Conservation (phyloP, 306 rosid genomes). For the Fagus crenata region DNA sequence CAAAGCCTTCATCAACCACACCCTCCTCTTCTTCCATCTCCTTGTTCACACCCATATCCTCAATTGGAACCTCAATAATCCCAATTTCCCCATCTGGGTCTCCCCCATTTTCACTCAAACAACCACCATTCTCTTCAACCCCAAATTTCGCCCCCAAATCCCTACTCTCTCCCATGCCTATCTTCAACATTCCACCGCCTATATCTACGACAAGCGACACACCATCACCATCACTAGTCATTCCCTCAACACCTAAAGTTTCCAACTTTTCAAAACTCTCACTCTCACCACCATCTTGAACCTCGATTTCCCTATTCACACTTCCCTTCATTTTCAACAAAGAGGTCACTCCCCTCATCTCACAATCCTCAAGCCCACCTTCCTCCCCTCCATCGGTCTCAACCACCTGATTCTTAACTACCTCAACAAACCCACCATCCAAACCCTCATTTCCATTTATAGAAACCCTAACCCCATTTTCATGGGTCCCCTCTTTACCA, state of each 20-base stretch:
- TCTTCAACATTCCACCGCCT: neutral
- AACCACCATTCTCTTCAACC: conserved; percentile 21
- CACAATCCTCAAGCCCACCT: conserved; percentile 40
- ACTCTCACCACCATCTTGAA: conserved; percentile 18
- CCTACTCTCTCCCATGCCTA: neutral
- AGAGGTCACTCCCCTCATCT: conserved; percentile 43
- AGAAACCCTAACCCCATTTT: conserved; percentile 35
- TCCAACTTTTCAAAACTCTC: conserved; percentile 34
- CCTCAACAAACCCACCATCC: conserved; percentile 26
- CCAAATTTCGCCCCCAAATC: conserved; percentile 9
- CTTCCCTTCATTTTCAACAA: conserved; percentile 43
- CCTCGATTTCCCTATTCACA: neutral
- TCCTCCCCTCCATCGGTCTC: conserved; percentile 33
- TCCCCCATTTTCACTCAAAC: conserved; percentile 24
- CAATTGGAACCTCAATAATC: conserved; percentile 41
- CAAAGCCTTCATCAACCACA: conserved; percentile 31
- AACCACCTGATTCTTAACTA: conserved; percentile 35
- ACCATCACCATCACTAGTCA: conserved; percentile 13
- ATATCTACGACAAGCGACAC: neutral
- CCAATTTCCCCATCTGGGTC: conserved; percentile 27
- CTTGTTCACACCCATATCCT: conserved; percentile 38
- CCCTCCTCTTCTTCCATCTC: conserved; percentile 47
- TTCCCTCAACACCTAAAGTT: conserved; percentile 16
- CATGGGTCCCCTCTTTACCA: conserved; percentile 20
- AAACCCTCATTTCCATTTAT: conserved; percentile 29